These are phyloP conservation scores for Colletotrichum australisinense DNA, from an alignment of 2,329 filamentous ascomycete genomes.

Conservation along the genomic window DNA sequence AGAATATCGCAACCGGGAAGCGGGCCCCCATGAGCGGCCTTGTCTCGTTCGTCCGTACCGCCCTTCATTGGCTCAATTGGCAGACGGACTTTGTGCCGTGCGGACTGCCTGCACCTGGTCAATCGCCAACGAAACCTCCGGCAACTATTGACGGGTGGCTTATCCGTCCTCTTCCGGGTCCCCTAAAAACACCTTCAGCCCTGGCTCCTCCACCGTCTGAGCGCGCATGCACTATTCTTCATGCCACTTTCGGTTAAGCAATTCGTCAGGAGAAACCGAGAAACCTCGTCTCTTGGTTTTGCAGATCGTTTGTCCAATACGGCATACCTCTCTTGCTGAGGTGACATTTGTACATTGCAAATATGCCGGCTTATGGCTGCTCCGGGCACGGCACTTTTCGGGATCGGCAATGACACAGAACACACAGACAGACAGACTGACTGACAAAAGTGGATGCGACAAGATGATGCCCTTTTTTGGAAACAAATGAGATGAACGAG, in stretches of 20 bases:
- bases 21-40: background rate
- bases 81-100: background rate
- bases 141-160: slow-evolving; percentile 34
- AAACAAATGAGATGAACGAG: slow-evolving; percentile 8
- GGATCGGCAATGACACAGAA: slow-evolving; percentile 10
- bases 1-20: background rate
- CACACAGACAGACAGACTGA: background rate
- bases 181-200: slow-evolving; percentile 2
- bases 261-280: slow-evolving; percentile 28
- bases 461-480: background rate
- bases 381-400: slow-evolving; percentile 1
- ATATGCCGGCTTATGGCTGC: background rate
- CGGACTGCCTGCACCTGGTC: slow-evolving; percentile 12
- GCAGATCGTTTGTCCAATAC: slow-evolving; percentile 17
- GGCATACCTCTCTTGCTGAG: slow-evolving; percentile 7
- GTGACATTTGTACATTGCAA: slow-evolving; percentile 1
- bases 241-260: slow-evolving; percentile 36
- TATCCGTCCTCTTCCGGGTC: slow-evolving; percentile 10
- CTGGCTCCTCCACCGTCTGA: slow-evolving; percentile 30
- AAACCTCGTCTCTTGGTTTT: background rate
- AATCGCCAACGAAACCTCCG: slow-evolving; percentile 10
- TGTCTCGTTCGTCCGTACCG: slow-evolving; percentile 5
- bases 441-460: background rate
- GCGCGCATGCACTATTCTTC: slow-evolving; percentile 20
- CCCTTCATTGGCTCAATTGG: background rate